Percentiles rank a stretch among this genome's conserved stretches.
Conservation (phyloP, 2,329 filamentous ascomycete genomes). For the Ophioceras dolichostomum region DNA sequence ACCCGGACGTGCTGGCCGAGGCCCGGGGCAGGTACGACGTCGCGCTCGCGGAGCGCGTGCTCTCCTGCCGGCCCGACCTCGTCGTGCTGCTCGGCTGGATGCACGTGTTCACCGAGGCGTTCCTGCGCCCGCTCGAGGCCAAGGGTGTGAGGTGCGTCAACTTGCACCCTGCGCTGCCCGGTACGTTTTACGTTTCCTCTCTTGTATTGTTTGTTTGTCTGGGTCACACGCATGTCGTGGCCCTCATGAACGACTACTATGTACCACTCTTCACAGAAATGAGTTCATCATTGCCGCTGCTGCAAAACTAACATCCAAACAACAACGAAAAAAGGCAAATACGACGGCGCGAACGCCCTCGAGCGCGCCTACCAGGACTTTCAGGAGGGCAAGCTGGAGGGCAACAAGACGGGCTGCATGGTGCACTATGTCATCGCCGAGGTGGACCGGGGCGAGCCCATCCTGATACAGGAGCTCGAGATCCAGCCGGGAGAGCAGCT, state of each 20-base stretch:
- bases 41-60: conserved; percentile 56
- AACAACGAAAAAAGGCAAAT: no score
- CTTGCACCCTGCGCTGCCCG: conserved; percentile 63
- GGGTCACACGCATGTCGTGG: no score
- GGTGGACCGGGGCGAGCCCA: conserved; percentile 68
- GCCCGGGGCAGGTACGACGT: conserved; percentile 62
- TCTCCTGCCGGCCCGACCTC: conserved; percentile 54
- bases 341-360: conserved; percentile 69
- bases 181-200: conserved; percentile 25
- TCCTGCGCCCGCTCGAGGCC: conserved; percentile 54
- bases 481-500: conserved; percentile 51
- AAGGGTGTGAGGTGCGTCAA: conserved; percentile 64
- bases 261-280: no score
- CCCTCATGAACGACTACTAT: no score
- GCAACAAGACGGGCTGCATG: conserved; percentile 73
- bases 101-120: conserved; percentile 62
- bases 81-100: conserved; percentile 81
- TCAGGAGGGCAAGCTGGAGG: conserved; percentile 46
- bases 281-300: no score
- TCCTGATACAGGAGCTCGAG: conserved; percentile 58
- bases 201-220: neutral
- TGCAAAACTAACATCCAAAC: no score
- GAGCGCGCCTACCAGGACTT: conserved; percentile 66
- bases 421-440: conserved; percentile 72
- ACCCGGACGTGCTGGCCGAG: conserved; percentile 37